A percentile compares a stretch with the other conserved stretches of the same genome.
These are phyloP conservation scores for Vaccinium corymbosum DNA, from an alignment of 148 eudicot species.

Conservation along the genomic window DNA sequence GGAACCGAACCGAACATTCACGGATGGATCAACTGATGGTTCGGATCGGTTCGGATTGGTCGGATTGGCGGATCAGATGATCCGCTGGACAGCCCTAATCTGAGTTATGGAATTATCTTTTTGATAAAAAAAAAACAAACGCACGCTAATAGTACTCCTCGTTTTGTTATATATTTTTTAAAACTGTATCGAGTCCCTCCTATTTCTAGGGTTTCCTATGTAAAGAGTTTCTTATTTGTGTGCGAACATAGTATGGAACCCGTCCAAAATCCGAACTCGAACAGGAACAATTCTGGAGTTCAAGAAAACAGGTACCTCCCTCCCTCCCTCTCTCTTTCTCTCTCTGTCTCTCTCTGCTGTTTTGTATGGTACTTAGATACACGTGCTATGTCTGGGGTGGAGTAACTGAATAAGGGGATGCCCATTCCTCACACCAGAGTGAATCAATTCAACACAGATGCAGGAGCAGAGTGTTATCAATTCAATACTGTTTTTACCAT, in stretches of 20 bases:
- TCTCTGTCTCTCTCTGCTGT: not conserved
- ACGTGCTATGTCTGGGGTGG: not conserved
- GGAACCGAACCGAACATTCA: too few relatives aligned
- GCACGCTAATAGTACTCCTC: too few relatives aligned
- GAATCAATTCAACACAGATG: not conserved
- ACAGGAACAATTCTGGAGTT: not conserved
- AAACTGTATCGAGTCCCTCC: too few relatives aligned
- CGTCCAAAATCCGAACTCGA: not conserved
- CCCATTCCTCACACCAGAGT: not conserved
- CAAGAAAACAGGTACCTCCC: not conserved
- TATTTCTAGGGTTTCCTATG: not conserved
- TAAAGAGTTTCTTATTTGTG: not conserved
- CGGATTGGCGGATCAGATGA: too few relatives aligned
- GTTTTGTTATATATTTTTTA: too few relatives aligned
- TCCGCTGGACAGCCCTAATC: too few relatives aligned
- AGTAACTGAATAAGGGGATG: not conserved
- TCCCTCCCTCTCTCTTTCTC: not conserved
- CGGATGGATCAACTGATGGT: too few relatives aligned
- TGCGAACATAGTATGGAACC: not conserved
- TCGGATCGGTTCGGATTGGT: too few relatives aligned
- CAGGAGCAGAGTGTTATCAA: not conserved
- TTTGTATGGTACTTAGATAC: not conserved
- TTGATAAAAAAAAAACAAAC: too few relatives aligned
- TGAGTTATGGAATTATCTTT: too few relatives aligned
- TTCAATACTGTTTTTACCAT: not conserved